Conservation (phyloP, 805 yeast genomes). For the Cyberlindnera euphorbiae region DNA sequence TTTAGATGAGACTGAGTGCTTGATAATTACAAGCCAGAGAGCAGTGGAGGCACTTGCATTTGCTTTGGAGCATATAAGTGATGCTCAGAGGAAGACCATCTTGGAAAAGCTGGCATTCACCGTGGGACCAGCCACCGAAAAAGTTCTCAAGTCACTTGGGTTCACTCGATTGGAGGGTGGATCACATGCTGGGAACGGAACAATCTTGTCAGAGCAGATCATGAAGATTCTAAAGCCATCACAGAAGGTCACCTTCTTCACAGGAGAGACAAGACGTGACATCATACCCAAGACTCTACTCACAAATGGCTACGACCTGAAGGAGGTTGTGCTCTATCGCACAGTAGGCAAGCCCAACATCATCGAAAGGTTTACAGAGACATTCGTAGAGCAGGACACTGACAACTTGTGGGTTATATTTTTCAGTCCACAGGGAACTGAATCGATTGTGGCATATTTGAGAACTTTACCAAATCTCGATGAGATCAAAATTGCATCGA, state of each 20-base stretch:
- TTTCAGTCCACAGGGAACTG: conserved; percentile 89
- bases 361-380: conserved; percentile 23
- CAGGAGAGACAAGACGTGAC: conserved; percentile 83
- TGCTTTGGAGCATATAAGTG: conserved; percentile 27
- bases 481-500: conserved; percentile 56
- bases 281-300: conserved; percentile 63
- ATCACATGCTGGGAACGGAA: conserved; percentile 74
- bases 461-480: conserved; percentile 11
- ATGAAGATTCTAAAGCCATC: conserved; percentile 21
- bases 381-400: conserved; percentile 27
- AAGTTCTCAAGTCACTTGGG: conserved; percentile 54
- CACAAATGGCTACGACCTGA: conserved; percentile 38
- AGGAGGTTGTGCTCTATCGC: conserved; percentile 64
- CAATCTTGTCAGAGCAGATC: conserved; percentile 60
- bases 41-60: conserved; percentile 77
- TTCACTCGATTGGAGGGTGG: conserved; percentile 72
- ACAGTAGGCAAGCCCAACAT: conserved; percentile 52
- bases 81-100: conserved; percentile 25
- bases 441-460: conserved; percentile 49
- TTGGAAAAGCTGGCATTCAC: conserved; percentile 62
- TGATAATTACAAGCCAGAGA: conserved; percentile 85
- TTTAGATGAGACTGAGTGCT: conserved; percentile 36
- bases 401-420: conserved; percentile 67
- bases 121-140: conserved; percentile 86
- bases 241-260: conserved; percentile 58